These are phyloP conservation scores for Crotalaria pallida DNA, from an alignment of 306 rosid species.

Conservation along the genomic window DNA sequence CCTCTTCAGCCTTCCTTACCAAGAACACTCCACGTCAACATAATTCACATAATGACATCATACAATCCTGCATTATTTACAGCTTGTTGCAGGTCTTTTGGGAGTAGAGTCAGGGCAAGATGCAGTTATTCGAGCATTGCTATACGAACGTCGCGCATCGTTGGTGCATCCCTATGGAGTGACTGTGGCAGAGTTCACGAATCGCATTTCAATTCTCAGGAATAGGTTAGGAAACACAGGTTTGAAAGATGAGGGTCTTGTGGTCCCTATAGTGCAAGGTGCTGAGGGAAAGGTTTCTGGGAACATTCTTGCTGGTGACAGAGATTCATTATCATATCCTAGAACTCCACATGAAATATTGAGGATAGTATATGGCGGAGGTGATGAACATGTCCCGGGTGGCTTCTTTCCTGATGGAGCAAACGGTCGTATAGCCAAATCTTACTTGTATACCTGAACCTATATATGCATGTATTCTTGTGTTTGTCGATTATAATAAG, in stretches of 20 bases:
- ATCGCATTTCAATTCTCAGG: slow-evolving; percentile 44
- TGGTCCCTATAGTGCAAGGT: slow-evolving; percentile 31
- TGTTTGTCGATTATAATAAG: no score
- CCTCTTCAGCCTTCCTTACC: no score
- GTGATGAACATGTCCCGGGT: slow-evolving; percentile 45
- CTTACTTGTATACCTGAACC: neutral
- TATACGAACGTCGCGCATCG: slow-evolving; percentile 18
- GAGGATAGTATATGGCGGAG: slow-evolving; percentile 49
- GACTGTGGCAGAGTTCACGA: slow-evolving; percentile 53
- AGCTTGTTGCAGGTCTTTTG: slow-evolving; percentile 73
- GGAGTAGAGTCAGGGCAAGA: slow-evolving; percentile 77
- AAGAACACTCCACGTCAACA: neutral
- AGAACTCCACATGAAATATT: slow-evolving; percentile 52
- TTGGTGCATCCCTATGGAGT: slow-evolving; percentile 37
- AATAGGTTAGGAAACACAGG: slow-evolving; percentile 43
- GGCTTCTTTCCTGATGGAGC: slow-evolving; percentile 60
- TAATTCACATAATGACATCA: neutral
- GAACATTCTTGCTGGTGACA: slow-evolving; percentile 49
- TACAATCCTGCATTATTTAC: neutral
- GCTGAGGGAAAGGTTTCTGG: slow-evolving; percentile 48
- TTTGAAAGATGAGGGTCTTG: slow-evolving; percentile 68
- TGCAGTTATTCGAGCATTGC: slow-evolving; percentile 47
- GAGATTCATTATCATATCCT: slow-evolving; percentile 37
- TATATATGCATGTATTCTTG: no score
- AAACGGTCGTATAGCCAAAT: slow-evolving; percentile 43